These are phyloP conservation scores for Bidens hawaiensis DNA, from an alignment of 140 eudicot species.

Conservation along the genomic window DNA sequence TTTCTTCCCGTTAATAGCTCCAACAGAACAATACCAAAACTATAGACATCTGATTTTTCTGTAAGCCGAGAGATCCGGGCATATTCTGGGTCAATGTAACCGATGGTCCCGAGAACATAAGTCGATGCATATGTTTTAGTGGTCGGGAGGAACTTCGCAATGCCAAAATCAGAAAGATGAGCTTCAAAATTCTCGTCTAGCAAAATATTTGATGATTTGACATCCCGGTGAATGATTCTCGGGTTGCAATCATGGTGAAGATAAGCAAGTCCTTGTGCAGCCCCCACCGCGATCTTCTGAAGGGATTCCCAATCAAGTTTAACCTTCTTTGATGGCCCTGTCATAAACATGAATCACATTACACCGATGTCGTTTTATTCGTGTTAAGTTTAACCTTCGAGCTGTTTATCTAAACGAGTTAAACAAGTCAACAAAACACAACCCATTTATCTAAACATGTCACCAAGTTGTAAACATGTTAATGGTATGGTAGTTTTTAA, in stretches of 20 bases:
- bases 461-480: too few species aligned
- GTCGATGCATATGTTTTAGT: constrained; percentile 84
- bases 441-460: too few species aligned
- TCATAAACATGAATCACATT: not conserved
- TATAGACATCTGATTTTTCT: constrained; percentile 88
- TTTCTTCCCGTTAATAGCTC: constrained; percentile 84
- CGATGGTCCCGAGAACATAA: constrained; percentile 78
- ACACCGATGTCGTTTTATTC: too few species aligned
- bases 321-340: constrained; percentile 79
- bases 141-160: constrained; percentile 63
- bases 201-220: constrained; percentile 79
- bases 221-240: constrained; percentile 77
- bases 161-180: constrained; percentile 85
- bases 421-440: too few species aligned
- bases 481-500: too few species aligned
- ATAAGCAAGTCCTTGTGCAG: constrained; percentile 90
- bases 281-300: constrained; percentile 81
- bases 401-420: too few species aligned
- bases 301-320: constrained; percentile 91
- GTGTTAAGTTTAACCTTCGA: too few species aligned
- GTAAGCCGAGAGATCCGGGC: constrained; percentile 79
- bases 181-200: constrained; percentile 86
- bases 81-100: constrained; percentile 92
- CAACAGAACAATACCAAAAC: constrained; percentile 82
- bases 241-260: constrained; percentile 95